Evolutionary conservation across 2,329 filamentous ascomycete genomes (phyloP), one percentile per base, ranked within the genome.

Genomic region (Parastagonospora avenae): DNA sequence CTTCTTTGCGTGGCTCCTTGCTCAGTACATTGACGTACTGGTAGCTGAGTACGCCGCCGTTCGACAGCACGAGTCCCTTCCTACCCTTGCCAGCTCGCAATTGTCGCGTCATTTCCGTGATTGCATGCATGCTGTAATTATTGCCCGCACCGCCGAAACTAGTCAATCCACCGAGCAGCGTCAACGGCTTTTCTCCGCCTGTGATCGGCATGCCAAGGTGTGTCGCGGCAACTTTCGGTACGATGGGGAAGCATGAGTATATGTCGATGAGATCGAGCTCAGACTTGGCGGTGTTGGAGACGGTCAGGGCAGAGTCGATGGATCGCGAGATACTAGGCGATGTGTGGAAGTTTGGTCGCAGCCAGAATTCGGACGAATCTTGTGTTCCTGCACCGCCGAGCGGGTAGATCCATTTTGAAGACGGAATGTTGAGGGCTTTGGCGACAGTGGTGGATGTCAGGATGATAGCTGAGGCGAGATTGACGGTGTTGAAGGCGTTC

Each of bases 401-500:
- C 0, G 85, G 77, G 62, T 88, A 89, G 1, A 89, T 80, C 85
- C 85, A 88, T 64, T 79, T 79, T 5, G 76, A 74, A 42, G 79
- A 61, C 0, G 82, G 78, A 9, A 89, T 79, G 0, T 80, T 80
- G 1, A 89, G 72, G 37, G 80, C 68, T 36, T 67, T 70, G 0
- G 87, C 86, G 62, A 78, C 75, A 1, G 82, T 76, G 0, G 76
- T 77, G 0, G 83, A 84, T 0, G 86, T 89, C 4, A 89, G 51
- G 12, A 89, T 76, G 49, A 81, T 80, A 7, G 85, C 84, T 0
- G 78, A 82, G 2, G 85, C 81, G 11, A 89, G 73, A 52, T 89
- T 89, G 31, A 89, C 80, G 2, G 79, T 86, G 57, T 89, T 89
- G 72, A 88, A 89, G 0, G 86, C 86, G 61, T 89, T 89, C 86